Evolutionary conservation across 345 rosid genomes (phyloP).

Genomic region (Erodium maritimum): DNA sequence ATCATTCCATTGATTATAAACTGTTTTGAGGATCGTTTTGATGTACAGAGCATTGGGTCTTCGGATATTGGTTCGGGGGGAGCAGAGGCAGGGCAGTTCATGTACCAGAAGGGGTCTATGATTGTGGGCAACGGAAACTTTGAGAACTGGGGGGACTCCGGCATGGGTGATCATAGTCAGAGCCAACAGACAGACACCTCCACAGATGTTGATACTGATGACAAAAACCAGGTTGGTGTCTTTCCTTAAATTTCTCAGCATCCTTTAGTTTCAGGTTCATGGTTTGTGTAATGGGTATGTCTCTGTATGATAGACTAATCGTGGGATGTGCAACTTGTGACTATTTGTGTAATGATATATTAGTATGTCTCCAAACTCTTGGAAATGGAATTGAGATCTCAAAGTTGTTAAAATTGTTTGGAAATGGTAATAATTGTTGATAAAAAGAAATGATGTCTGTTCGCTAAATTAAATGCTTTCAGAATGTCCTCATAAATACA

Average conservation of each 20-base stretch:
- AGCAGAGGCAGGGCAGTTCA: too few species aligned
- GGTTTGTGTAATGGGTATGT: neutral
- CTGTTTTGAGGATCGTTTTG: neutral
- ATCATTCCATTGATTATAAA: neutral
- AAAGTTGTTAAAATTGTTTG: too few species aligned
- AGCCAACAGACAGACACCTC: conserved; percentile 62
- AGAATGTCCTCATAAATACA: too few species aligned
- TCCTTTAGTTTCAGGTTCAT: neutral
- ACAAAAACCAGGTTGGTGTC: conserved; percentile 47
- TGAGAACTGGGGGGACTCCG: conserved; percentile 75
- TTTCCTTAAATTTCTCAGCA: neutral
- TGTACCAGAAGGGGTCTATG: conserved; percentile 32
- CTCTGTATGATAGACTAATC: too few species aligned
- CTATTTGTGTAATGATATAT: too few species aligned
- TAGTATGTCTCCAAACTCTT: too few species aligned
- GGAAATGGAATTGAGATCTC: too few species aligned
- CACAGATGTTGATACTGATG: conserved; percentile 71
- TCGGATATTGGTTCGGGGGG: neutral
- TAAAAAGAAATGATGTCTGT: too few species aligned
- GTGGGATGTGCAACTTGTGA: too few species aligned
- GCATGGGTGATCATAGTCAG: conserved; percentile 61
- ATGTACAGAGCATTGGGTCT: neutral
- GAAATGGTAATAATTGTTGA: too few species aligned
- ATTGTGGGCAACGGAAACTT: conserved; percentile 40
- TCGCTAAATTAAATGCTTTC: too few species aligned